Conservation (phyloP, 306 rosid genomes). For the Cucurbita ficifolia region DNA sequence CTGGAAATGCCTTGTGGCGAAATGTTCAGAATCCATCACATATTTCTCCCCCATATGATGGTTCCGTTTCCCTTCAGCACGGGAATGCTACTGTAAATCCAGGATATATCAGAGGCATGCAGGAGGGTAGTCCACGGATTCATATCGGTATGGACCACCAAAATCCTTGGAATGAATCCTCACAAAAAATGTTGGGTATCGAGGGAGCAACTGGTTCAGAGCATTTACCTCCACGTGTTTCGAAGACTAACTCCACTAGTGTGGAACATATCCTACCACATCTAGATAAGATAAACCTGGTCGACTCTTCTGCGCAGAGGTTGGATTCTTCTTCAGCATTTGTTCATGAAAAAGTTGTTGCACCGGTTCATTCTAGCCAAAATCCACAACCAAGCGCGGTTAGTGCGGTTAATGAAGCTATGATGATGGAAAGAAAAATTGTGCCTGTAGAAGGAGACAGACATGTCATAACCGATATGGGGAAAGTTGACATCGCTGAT, state of each 20-base stretch:
- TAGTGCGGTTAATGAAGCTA: constrained; percentile 12
- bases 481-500: constrained; percentile 21
- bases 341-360: constrained; percentile 21
- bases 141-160: constrained; percentile 43
- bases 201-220: constrained; percentile 46
- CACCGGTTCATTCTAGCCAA: constrained; percentile 2
- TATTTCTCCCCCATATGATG: constrained; percentile 48
- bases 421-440: constrained; percentile 22
- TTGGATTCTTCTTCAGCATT: constrained; percentile 24
- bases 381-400: constrained; percentile 13
- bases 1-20: constrained; percentile 54
- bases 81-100: constrained; percentile 48
- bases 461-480: constrained; percentile 12
- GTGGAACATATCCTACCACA: constrained; percentile 24
- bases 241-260: constrained; percentile 25
- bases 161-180: constrained; percentile 52
- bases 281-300: constrained; percentile 17
- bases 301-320: constrained; percentile 17
- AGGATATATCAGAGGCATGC: constrained; percentile 31
- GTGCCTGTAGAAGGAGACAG: constrained; percentile 22
- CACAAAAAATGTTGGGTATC: constrained; percentile 40
- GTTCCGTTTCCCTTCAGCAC: constrained; percentile 29
- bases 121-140: constrained; percentile 55
- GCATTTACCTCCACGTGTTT: constrained; percentile 31
- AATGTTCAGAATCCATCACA: constrained; percentile 38